Percentiles rank a stretch among this genome's conserved stretches.
These are phyloP conservation scores for Fusarium abutilonis DNA, from an alignment of 2,329 filamentous ascomycete species.

Conservation along the genomic window DNA sequence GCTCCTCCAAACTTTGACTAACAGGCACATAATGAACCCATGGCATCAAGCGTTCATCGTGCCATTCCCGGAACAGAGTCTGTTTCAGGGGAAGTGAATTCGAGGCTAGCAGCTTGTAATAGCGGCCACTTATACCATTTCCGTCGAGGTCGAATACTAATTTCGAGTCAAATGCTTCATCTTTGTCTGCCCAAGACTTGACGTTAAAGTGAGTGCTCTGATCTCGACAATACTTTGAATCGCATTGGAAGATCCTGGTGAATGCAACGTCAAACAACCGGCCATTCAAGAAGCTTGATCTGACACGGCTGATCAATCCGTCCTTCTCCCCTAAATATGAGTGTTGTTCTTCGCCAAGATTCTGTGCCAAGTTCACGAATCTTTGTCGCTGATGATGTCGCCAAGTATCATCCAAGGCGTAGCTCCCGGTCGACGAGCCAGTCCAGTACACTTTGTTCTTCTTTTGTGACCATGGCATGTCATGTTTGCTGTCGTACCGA, in stretches of 20 bases:
- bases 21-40: conserved; percentile 68
- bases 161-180: conserved; percentile 51
- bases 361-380: conserved; percentile 53
- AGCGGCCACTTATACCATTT: conserved; percentile 65
- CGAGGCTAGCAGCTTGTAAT: conserved; percentile 60
- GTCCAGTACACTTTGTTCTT: conserved; percentile 65
- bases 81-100: conserved; percentile 61
- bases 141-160: conserved; percentile 65
- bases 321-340: conserved; percentile 47
- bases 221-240: conserved; percentile 49
- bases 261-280: conserved; percentile 57
- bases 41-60: conserved; percentile 64
- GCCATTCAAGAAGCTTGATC: conserved; percentile 50
- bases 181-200: conserved; percentile 48
- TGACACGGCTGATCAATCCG: conserved; percentile 27
- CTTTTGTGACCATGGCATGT: conserved; percentile 61
- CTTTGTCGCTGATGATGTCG: conserved; percentile 59
- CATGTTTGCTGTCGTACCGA: conserved; percentile 53
- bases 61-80: conserved; percentile 65
- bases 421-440: conserved; percentile 64
- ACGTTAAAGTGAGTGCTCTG: conserved; percentile 48
- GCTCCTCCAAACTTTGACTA: conserved; percentile 59
- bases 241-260: conserved; percentile 58
- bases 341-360: conserved; percentile 42
- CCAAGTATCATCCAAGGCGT: conserved; percentile 51